A percentile compares a stretch with the other conserved stretches of the same genome.
Evolutionary conservation across 192 early-diverging fungal genomes (phyloP).

Genomic region (Funneliformis geosporum): DNA sequence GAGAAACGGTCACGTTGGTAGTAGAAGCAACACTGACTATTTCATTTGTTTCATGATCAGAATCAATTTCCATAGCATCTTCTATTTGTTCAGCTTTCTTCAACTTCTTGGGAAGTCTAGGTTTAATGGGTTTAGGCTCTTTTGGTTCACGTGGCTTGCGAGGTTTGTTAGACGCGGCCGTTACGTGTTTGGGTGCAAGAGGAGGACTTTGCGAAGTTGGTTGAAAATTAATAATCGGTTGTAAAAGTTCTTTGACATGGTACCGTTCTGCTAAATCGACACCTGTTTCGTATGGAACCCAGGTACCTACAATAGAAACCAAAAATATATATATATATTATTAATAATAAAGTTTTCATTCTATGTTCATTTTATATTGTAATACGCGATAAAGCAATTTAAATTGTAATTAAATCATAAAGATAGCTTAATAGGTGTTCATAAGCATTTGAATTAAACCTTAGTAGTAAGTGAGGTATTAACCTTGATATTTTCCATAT

Average conservation of each 20-base stretch:
- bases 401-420: not conserved
- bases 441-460: not conserved
- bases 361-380: not conserved
- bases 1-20: conserved; percentile 10
- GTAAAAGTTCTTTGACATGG: conserved; percentile 69
- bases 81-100: conserved; percentile 24
- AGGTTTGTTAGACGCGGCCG: conserved; percentile 48
- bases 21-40: conserved; percentile 34
- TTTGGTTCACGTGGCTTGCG: conserved; percentile 46
- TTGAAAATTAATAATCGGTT: conserved; percentile 81
- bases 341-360: not conserved
- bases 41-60: conserved; percentile 37
- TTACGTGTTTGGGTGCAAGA: conserved; percentile 58
- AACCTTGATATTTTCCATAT: conserved; percentile 97
- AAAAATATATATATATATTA: conserved; percentile 25
- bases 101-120: conserved; percentile 32
- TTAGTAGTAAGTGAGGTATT: not conserved
- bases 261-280: conserved; percentile 79
- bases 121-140: conserved; percentile 40
- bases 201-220: conserved; percentile 56
- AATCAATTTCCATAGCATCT: conserved; percentile 12
- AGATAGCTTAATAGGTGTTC: not conserved
- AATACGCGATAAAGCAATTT: not conserved
- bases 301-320: conserved; percentile 47
- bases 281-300: conserved; percentile 89